Conservation (phyloP, 225 moss, liverwort and hornwort genomes). For the Rhytidiadelphus loreus region DNA sequence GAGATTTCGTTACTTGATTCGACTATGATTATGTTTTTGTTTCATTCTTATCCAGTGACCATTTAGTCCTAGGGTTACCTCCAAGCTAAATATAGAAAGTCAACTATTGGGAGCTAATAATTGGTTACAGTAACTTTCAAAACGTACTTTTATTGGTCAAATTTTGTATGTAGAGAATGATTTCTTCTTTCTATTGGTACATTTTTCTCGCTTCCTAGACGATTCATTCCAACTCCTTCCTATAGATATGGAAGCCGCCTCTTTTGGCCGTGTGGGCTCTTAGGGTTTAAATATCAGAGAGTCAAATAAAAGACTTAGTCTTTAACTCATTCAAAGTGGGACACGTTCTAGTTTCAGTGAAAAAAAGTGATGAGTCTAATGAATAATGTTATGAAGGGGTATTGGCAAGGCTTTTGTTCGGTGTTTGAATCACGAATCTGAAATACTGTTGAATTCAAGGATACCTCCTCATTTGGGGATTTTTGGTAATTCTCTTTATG, state of each 20-base stretch:
- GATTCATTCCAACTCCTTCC: not conserved
- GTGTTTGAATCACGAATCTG: not conserved
- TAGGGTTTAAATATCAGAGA: not conserved
- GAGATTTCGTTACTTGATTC: not conserved
- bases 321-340: too few species aligned
- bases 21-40: not conserved
- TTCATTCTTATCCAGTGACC: not conserved
- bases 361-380: not conserved
- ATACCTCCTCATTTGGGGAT: not conserved
- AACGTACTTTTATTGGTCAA: not conserved
- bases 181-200: not conserved
- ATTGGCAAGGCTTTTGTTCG: not conserved
- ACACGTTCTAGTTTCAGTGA: not conserved
- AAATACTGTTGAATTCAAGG: not conserved
- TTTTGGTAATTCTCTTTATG: not conserved
- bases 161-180: not conserved
- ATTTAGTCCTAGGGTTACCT: not conserved
- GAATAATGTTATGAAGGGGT: not conserved
- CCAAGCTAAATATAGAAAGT: not conserved
- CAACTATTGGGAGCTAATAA: not conserved
- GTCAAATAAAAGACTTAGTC: not conserved
- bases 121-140: not conserved
- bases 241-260: not conserved
- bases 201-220: not conserved
- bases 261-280: not conserved